A percentile compares a stretch with the other conserved stretches of the same genome.
These are phyloP conservation scores for Globisporangium iwayamae DNA, from an alignment of 352 stramenopile species.

Conservation along the genomic window DNA sequence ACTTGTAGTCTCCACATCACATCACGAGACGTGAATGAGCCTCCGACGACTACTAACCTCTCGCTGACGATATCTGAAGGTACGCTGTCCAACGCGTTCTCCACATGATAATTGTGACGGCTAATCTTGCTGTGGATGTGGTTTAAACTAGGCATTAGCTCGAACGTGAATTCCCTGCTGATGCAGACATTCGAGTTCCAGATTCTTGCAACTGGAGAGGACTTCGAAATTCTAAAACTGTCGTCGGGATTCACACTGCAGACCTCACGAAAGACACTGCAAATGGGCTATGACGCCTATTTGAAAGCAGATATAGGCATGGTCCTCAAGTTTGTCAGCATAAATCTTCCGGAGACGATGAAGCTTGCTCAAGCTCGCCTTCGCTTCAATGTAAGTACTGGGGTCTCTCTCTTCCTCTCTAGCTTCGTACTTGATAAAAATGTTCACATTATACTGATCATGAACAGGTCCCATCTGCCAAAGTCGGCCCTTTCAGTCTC, in stretches of 20 bases:
- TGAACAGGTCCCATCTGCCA: constrained; percentile 24
- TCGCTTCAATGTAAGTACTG: constrained; percentile 26
- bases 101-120: not conserved
- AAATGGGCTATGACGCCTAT: constrained; percentile 31
- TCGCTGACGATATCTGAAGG: constrained; percentile 11
- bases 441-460: not conserved
- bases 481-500: constrained; percentile 39
- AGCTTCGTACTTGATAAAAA: not conserved
- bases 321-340: constrained; percentile 13
- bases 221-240: constrained; percentile 5
- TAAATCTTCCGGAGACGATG: constrained; percentile 27
- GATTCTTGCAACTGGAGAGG: not conserved
- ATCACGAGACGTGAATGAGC: constrained; percentile 24
- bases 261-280: constrained; percentile 17
- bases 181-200: constrained; percentile 4
- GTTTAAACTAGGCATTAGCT: not conserved
- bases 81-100: not conserved
- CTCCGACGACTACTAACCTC: constrained; percentile 6
- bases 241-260: constrained; percentile 10
- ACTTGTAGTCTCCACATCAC: constrained; percentile 21
- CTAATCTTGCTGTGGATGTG: not conserved
- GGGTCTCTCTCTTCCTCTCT: not conserved
- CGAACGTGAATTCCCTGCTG: not conserved
- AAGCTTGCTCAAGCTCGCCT: constrained; percentile 26
- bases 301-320: constrained; percentile 21